A percentile compares a stretch with the other conserved stretches of the same genome.
These are phyloP conservation scores for Bipolaris oryzae DNA, from an alignment of 2,329 filamentous ascomycete genomes.

Conservation along the genomic window DNA sequence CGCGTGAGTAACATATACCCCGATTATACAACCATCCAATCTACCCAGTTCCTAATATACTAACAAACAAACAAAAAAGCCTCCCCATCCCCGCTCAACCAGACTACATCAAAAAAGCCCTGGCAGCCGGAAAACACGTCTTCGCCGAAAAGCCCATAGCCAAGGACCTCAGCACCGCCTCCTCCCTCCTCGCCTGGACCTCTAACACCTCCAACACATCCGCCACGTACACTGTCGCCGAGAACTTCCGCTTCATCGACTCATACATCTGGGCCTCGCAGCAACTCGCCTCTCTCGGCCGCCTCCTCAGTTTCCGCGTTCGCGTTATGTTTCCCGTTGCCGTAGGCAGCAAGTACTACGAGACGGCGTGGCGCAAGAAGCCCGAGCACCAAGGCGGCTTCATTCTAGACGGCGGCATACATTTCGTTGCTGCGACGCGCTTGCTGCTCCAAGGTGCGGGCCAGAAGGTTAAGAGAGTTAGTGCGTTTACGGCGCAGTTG, in stretches of 20 bases:
- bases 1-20: conserved; percentile 46
- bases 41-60: too few relatives aligned
- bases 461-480: conserved; percentile 55
- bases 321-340: conserved; percentile 55
- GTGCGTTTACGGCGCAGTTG: conserved; percentile 62
- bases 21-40: too few relatives aligned
- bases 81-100: conserved; percentile 69
- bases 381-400: conserved; percentile 78
- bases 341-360: conserved; percentile 61
- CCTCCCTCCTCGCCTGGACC: conserved; percentile 58
- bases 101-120: conserved; percentile 61
- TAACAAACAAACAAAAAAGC: conserved; percentile 31
- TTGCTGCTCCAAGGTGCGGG: conserved; percentile 58
- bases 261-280: conserved; percentile 60
- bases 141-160: conserved; percentile 73
- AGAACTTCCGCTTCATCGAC: conserved; percentile 73
- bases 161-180: conserved; percentile 60
- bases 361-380: conserved; percentile 68
- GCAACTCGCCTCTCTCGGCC: conserved; percentile 60
- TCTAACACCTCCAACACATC: conserved; percentile 45
- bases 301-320: conserved; percentile 61
- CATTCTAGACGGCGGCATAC: conserved; percentile 76
- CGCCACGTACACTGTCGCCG: conserved; percentile 61
- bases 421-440: conserved; percentile 69
- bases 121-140: conserved; percentile 72